These are phyloP conservation scores for Claviceps humidiphila DNA, from an alignment of 2,329 filamentous ascomycete species.

Conservation along the genomic window DNA sequence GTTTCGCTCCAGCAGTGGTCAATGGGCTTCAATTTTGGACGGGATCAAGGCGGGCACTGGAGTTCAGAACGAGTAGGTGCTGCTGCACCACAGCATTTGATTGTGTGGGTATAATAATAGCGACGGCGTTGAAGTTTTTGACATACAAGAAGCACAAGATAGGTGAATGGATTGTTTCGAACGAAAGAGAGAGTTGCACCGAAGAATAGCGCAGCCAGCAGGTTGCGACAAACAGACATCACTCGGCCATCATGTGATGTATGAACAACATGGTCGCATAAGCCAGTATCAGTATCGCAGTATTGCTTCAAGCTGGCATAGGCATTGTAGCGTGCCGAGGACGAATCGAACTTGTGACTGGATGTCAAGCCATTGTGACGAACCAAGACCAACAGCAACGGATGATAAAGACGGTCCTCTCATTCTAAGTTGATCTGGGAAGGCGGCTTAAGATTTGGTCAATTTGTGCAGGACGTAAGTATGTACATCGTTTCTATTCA, in stretches of 20 bases:
- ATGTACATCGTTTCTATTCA: background rate
- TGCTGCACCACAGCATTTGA: background rate
- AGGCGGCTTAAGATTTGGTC: background rate
- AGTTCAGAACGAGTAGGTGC: conserved; percentile 16
- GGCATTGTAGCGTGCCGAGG: background rate
- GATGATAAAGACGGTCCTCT: background rate
- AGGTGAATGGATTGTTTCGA: background rate
- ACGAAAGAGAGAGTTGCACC: too few species aligned
- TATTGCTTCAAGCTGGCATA: too few species aligned
- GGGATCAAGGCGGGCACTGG: conserved; percentile 34
- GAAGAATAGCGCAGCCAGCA: too few species aligned
- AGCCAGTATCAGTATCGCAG: background rate
- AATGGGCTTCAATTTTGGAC: conserved; percentile 37
- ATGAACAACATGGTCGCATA: background rate
- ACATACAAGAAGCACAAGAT: background rate
- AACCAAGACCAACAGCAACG: background rate
- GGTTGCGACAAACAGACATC: background rate
- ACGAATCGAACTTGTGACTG: background rate
- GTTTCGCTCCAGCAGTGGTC: conserved; percentile 27
- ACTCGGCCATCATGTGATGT: background rate
- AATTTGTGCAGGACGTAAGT: background rate
- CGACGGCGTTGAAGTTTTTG: background rate
- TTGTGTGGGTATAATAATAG: background rate
- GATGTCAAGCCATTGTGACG: background rate
- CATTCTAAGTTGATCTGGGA: background rate